A percentile compares a stretch with the other conserved stretches of the same genome.
Conservation (phyloP, 495 filamentous ascomycete species). For the Talaromyces nanjingensis region DNA sequence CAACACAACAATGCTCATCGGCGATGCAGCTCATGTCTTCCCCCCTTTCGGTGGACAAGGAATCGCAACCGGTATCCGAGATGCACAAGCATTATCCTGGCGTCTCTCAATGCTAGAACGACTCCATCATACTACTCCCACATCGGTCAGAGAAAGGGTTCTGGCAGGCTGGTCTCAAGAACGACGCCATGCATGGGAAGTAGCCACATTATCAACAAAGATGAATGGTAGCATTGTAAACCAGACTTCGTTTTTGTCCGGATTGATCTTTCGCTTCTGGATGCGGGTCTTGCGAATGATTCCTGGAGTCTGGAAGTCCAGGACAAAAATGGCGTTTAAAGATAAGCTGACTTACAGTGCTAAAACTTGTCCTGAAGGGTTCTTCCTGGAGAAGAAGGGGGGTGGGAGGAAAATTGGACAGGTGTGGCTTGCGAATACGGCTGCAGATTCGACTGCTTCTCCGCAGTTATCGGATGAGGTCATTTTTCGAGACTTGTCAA, state of each 20-base stretch:
- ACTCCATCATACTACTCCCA: not conserved
- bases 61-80: constrained; percentile 30
- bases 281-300: constrained; percentile 5
- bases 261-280: constrained; percentile 1
- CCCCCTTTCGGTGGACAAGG: constrained; percentile 44
- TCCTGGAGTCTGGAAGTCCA: not conserved
- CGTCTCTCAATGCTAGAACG: constrained; percentile 26
- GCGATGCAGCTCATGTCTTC: constrained; percentile 43
- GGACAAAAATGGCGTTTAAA: not conserved
- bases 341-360: not conserved
- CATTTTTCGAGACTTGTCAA: not conserved
- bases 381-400: not conserved
- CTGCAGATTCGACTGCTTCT: not conserved
- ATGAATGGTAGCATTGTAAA: constrained; percentile 9
- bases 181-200: constrained; percentile 7
- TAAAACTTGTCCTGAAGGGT: not conserved
- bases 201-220: constrained; percentile 6
- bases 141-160: not conserved
- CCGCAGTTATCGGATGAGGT: not conserved
- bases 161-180: constrained; percentile 8
- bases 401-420: not conserved
- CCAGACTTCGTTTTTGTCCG: constrained; percentile 4
- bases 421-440: not conserved
- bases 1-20: constrained; percentile 28
- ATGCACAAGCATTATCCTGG: constrained; percentile 28